phyloP scores from a whole-genome alignment of 805 yeast genomes.

The Cyberlindnera maritima region DNA sequence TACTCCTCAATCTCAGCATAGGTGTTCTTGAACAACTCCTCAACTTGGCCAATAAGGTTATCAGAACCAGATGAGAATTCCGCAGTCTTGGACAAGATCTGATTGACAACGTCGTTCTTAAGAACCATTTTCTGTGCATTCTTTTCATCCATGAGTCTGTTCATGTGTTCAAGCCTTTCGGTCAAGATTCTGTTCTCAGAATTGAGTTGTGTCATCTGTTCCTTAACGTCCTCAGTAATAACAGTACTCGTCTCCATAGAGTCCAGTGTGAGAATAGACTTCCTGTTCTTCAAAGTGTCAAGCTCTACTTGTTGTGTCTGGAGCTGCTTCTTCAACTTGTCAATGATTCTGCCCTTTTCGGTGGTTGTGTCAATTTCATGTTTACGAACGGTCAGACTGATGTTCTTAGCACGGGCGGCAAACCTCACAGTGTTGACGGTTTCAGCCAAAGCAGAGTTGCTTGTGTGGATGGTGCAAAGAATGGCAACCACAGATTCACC shows the following conservation, averaged over 20 bases:
- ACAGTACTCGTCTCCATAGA: conserved; percentile 6
- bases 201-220: conserved; percentile 41
- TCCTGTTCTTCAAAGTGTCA: conserved; percentile 31
- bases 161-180: conserved; percentile 68
- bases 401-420: conserved; percentile 91
- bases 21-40: conserved; percentile 47
- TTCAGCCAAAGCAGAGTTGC: conserved; percentile 61
- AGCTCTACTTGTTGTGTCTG: conserved; percentile 59
- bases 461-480: conserved; percentile 80
- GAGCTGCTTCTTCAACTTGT: conserved; percentile 55
- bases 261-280: conserved; percentile 3
- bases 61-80: conserved; percentile 32
- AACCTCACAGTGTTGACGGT: conserved; percentile 85
- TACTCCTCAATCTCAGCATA: conserved; percentile 55
- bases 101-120: conserved; percentile 59
- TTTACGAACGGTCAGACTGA: conserved; percentile 63
- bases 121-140: conserved; percentile 51
- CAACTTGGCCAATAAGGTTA: conserved; percentile 38
- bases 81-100: conserved; percentile 40
- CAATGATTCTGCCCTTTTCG: conserved; percentile 51
- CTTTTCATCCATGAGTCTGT: conserved; percentile 60
- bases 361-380: conserved; percentile 37
- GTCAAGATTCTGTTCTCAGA: conserved; percentile 65
- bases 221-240: conserved; percentile 21
- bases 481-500: conserved; percentile 84